A percentile compares a stretch with the other conserved stretches of the same genome.
These are phyloP conservation scores for Ceratobasidium theobromae DNA, from an alignment of 1,284 basidiomycete species.

Conservation along the genomic window DNA sequence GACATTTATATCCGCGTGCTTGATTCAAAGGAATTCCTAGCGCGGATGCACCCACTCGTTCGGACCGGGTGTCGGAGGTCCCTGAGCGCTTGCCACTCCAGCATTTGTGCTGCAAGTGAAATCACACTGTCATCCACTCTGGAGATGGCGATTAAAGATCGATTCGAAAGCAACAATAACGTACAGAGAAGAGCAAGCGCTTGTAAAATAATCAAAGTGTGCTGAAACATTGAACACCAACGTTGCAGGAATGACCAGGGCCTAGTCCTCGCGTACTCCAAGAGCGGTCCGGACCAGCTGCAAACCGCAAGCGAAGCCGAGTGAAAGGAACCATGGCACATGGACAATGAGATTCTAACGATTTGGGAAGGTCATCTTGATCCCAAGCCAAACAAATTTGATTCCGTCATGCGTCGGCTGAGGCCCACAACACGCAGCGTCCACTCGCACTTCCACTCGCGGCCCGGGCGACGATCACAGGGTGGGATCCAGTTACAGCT, in stretches of 20 bases:
- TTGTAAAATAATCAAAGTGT: not conserved
- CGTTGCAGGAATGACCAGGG: not conserved
- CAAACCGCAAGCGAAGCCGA: not conserved
- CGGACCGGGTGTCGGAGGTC: conserved; percentile 24
- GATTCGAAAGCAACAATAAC: not conserved
- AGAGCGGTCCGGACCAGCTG: not conserved
- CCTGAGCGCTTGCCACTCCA: conserved; percentile 18
- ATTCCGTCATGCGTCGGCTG: conserved; percentile 39
- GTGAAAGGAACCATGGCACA: not conserved
- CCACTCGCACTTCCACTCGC: conserved; percentile 76
- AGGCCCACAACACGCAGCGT: conserved; percentile 76
- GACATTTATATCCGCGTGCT: conserved; percentile 22
- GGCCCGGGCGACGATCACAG: conserved; percentile 65
- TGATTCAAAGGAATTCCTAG: conserved; percentile 23
- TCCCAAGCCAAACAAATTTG: not conserved
- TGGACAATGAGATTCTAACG: not conserved
- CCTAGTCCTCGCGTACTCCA: not conserved
- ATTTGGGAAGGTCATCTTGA: not conserved
- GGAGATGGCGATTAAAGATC: not conserved
- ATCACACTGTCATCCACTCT: conserved; percentile 6
- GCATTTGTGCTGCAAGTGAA: not conserved
- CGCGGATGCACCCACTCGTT: conserved; percentile 1
- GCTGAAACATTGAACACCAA: not conserved
- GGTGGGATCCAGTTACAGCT: conserved; percentile 84
- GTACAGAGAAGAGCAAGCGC: not conserved